A percentile compares a stretch with the other conserved stretches of the same genome.
Evolutionary conservation across 192 early-diverging fungal genomes (phyloP).

Genomic region (Phycomyces nitens): DNA sequence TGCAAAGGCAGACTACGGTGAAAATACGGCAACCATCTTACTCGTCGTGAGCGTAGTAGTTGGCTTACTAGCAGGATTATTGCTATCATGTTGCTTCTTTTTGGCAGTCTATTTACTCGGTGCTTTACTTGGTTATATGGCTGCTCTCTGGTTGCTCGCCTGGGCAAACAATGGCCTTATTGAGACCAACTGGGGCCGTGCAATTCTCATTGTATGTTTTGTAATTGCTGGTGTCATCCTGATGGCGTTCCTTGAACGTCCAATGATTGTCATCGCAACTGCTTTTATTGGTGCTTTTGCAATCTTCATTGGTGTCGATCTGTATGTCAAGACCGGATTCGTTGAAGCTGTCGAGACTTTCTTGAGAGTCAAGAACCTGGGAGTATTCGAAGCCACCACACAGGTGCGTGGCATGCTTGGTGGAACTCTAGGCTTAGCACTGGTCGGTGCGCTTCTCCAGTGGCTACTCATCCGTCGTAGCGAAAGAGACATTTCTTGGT

Average conservation of each 20-base stretch:
- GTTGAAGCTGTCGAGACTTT: slow-evolving; percentile 53
- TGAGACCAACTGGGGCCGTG: slow-evolving; percentile 57
- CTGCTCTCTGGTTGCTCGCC: slow-evolving; percentile 70
- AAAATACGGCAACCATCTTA: slow-evolving; percentile 43
- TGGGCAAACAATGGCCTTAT: slow-evolving; percentile 62
- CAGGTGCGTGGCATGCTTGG: slow-evolving; percentile 73
- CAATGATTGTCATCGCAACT: slow-evolving; percentile 67
- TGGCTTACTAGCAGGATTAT: slow-evolving; percentile 63
- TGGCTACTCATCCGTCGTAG: slow-evolving; percentile 48
- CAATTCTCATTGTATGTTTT: slow-evolving; percentile 65
- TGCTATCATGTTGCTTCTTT: slow-evolving; percentile 65
- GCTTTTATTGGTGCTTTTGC: slow-evolving; percentile 76
- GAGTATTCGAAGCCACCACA: slow-evolving; percentile 28
- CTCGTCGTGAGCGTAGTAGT: slow-evolving; percentile 57
- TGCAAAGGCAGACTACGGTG: slow-evolving; percentile 39
- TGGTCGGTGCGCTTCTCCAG: slow-evolving; percentile 66
- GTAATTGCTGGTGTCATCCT: slow-evolving; percentile 59
- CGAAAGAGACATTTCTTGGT: background rate
- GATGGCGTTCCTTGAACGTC: slow-evolving; percentile 60
- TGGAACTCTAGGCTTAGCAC: slow-evolving; percentile 56
- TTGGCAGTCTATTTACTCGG: slow-evolving; percentile 76
- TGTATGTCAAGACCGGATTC: slow-evolving; percentile 78
- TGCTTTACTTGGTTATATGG: slow-evolving; percentile 71
- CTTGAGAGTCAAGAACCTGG: slow-evolving; percentile 40
- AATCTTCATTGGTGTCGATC: slow-evolving; percentile 77